Evolutionary conservation across 2,329 filamentous ascomycete genomes (phyloP).

Genomic region (Aspergillus sojae): DNA sequence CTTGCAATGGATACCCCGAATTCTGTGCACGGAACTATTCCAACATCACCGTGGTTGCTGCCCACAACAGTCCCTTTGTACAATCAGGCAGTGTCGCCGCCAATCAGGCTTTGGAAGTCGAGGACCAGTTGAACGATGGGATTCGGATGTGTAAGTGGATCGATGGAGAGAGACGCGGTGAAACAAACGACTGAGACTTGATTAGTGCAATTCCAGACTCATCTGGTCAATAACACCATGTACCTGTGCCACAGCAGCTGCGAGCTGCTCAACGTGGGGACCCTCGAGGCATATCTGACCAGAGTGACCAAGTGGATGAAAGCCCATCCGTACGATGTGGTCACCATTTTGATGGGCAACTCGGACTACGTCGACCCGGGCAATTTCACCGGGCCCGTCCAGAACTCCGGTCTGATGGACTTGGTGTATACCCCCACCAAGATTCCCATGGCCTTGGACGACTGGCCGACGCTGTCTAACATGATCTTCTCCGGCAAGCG

Average conservation of each 20-base stretch:
- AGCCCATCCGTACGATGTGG: constrained; percentile 78
- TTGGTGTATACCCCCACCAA: constrained; percentile 74
- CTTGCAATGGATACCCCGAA: constrained; percentile 78
- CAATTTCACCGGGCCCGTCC: constrained; percentile 69
- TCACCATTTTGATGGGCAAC: constrained; percentile 85
- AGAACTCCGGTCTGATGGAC: constrained; percentile 69
- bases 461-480: constrained; percentile 81
- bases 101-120: constrained; percentile 72
- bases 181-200: not conserved
- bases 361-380: constrained; percentile 69
- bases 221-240: constrained; percentile 58
- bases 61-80: constrained; percentile 82
- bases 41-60: constrained; percentile 77
- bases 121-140: constrained; percentile 75
- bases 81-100: constrained; percentile 70
- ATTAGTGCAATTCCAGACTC: constrained; percentile 63
- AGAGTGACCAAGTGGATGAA: constrained; percentile 73
- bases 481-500: constrained; percentile 73
- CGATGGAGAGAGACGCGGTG: too few relatives aligned
- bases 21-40: constrained; percentile 76
- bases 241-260: constrained; percentile 88
- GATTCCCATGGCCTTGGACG: constrained; percentile 68
- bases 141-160: constrained; percentile 54
- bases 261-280: constrained; percentile 77
- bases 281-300: constrained; percentile 72